These are phyloP conservation scores for Ceratocystis destructans DNA, from an alignment of 2,329 filamentous ascomycete genomes.

Conservation along the genomic window DNA sequence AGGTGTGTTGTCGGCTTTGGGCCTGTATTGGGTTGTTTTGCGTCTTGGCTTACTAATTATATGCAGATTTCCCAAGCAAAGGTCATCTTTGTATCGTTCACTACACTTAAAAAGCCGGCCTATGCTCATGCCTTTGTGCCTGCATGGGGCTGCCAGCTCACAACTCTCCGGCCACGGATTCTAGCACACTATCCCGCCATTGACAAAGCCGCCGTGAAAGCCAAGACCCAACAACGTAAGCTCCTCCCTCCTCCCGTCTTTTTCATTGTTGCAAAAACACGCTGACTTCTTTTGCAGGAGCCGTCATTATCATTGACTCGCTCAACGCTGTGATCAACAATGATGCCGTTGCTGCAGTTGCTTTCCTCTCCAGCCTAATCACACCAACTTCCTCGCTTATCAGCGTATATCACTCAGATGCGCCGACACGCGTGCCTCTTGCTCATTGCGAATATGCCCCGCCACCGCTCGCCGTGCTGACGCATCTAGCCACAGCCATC, in stretches of 20 bases:
- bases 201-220: slow-evolving; percentile 28
- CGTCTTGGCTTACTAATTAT: background rate
- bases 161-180: slow-evolving; percentile 47
- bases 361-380: slow-evolving; percentile 57
- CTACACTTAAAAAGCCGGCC: slow-evolving; percentile 51
- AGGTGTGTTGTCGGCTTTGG: slow-evolving; percentile 35
- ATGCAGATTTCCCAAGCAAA: slow-evolving; percentile 44
- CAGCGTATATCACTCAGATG: slow-evolving; percentile 69
- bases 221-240: slow-evolving; percentile 33
- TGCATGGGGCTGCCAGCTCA: slow-evolving; percentile 44
- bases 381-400: slow-evolving; percentile 57
- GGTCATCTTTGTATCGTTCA: slow-evolving; percentile 64
- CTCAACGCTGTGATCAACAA: slow-evolving; percentile 51
- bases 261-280: background rate
- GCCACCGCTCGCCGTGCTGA: slow-evolving; percentile 55
- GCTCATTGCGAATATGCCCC: slow-evolving; percentile 46
- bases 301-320: slow-evolving; percentile 66
- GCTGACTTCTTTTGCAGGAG: slow-evolving; percentile 34
- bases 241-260: background rate
- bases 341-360: slow-evolving; percentile 43
- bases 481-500: slow-evolving; percentile 79
- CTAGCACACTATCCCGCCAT: slow-evolving; percentile 33
- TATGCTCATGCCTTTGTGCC: slow-evolving; percentile 55
- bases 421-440: slow-evolving; percentile 42
- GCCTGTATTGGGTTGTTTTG: background rate